Conservation (phyloP, 139 green algal genomes). For the Chlorokybus atmophyticus region DNA sequence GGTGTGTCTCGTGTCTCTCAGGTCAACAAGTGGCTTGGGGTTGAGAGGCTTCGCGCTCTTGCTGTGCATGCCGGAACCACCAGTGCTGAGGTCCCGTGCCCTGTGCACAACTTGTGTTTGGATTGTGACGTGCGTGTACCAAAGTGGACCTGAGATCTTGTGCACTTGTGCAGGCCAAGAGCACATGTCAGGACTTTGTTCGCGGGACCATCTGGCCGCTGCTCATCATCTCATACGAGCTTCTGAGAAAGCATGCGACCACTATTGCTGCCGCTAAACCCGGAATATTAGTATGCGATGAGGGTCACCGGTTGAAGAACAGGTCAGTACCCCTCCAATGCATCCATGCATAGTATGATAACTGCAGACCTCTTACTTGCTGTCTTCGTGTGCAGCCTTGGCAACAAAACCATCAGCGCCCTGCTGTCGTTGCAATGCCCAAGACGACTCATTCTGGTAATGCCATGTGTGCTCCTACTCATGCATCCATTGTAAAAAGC, state of each 20-base stretch:
- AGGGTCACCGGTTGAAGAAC: slow-evolving; percentile 98
- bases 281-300: slow-evolving; percentile 73
- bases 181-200: slow-evolving; percentile 40
- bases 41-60: slow-evolving; percentile 17
- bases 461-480: slow-evolving; percentile 42
- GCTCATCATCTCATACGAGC: slow-evolving; percentile 81
- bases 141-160: not conserved
- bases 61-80: slow-evolving; percentile 11
- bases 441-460: slow-evolving; percentile 14
- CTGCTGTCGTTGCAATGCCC: slow-evolving; percentile 15
- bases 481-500: slow-evolving; percentile 54
- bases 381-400: slow-evolving; percentile 14
- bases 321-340: too few relatives aligned
- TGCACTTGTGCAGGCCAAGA: slow-evolving; percentile 57
- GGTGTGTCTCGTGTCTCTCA: slow-evolving; percentile 5
- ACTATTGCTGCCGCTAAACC: slow-evolving; percentile 7
- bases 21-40: slow-evolving; percentile 26
- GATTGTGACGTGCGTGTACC: not conserved
- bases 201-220: slow-evolving; percentile 19
- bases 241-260: slow-evolving; percentile 74
- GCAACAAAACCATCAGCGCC: slow-evolving; percentile 23
- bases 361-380: too few relatives aligned
- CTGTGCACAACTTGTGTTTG: slow-evolving; percentile 4
- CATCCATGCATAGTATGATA: too few relatives aligned
- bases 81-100: slow-evolving; percentile 4